Evolutionary conservation across 306 rosid genomes (phyloP).

Genomic region (Dalbergia cultrata): DNA sequence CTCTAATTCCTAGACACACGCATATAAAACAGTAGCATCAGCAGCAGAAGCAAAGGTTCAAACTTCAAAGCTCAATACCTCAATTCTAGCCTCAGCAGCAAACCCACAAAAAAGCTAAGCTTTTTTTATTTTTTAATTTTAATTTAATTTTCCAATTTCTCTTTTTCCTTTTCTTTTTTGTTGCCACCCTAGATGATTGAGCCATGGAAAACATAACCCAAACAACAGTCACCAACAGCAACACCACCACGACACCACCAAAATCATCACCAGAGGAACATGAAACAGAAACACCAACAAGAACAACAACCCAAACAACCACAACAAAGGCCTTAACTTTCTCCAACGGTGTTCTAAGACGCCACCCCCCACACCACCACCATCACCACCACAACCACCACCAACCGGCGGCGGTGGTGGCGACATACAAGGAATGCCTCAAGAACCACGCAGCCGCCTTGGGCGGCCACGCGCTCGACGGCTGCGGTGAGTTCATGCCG

Average conservation of each 20-base stretch:
- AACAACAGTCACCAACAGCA: conserved; percentile 38
- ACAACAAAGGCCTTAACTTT: conserved; percentile 58
- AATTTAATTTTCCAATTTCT: neutral
- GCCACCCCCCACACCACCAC: conserved; percentile 57
- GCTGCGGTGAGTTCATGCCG: conserved; percentile 97
- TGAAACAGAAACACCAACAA: conserved; percentile 70
- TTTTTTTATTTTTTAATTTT: neutral
- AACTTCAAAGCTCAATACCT: neutral
- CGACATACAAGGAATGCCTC: conserved; percentile 79
- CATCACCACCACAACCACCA: conserved; percentile 27
- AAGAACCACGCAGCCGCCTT: conserved; percentile 90
- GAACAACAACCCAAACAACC: conserved; percentile 28
- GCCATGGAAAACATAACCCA: conserved; percentile 71
- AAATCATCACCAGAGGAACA: conserved; percentile 50
- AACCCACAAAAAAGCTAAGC: conserved; percentile 51
- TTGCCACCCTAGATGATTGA: conserved; percentile 70
- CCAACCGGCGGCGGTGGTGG: conserved; percentile 42
- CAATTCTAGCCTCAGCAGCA: conserved; percentile 42
- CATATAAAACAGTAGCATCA: conserved; percentile 44
- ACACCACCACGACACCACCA: conserved; percentile 4
- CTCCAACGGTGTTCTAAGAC: conserved; percentile 88
- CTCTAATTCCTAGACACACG: neutral
- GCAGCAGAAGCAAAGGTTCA: neutral
- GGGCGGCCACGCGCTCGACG: conserved; percentile 91
- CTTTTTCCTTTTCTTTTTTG: neutral